These are phyloP conservation scores for Pseudevernia furfuracea DNA, from an alignment of 495 filamentous ascomycete genomes.

Conservation along the genomic window DNA sequence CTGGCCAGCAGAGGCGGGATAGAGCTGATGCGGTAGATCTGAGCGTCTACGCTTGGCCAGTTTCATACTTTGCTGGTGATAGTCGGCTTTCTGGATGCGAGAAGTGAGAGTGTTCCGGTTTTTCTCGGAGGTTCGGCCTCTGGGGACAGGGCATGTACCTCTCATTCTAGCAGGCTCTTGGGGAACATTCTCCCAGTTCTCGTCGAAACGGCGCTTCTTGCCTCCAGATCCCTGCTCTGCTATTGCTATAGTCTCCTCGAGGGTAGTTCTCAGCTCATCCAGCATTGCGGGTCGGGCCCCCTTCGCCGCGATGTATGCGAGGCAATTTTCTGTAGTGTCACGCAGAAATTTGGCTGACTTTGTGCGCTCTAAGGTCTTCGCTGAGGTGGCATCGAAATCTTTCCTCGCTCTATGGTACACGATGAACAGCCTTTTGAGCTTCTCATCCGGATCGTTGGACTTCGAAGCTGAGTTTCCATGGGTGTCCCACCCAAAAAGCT, in stretches of 20 bases:
- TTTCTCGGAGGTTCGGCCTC: background rate
- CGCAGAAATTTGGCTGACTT: conserved; percentile 41
- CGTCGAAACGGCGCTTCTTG: conserved; percentile 39
- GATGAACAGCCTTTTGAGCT: conserved; percentile 30
- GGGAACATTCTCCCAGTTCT: background rate
- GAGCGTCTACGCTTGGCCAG: background rate
- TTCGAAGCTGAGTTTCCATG: background rate
- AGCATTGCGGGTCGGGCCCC: conserved; percentile 23
- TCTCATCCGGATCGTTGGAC: conserved; percentile 14
- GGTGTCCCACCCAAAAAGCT: too few species aligned
- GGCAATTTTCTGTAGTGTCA: conserved; percentile 42
- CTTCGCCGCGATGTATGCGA: conserved; percentile 33
- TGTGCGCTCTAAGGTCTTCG: conserved; percentile 25
- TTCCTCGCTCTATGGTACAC: conserved; percentile 36
- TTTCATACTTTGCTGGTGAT: conserved; percentile 12
- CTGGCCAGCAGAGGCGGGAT: conserved; percentile 1
- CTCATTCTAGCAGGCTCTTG: conserved; percentile 5
- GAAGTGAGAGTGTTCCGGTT: conserved; percentile 11
- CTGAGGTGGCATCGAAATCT: conserved; percentile 30
- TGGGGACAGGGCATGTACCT: background rate
- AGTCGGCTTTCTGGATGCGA: conserved; percentile 23
- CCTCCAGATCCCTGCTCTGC: conserved; percentile 38
- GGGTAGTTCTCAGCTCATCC: conserved; percentile 31
- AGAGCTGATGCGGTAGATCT: background rate
- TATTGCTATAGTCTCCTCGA: conserved; percentile 30